Conservation (phyloP, 176 grass and related monocot species). For the Carex kokanica region DNA sequence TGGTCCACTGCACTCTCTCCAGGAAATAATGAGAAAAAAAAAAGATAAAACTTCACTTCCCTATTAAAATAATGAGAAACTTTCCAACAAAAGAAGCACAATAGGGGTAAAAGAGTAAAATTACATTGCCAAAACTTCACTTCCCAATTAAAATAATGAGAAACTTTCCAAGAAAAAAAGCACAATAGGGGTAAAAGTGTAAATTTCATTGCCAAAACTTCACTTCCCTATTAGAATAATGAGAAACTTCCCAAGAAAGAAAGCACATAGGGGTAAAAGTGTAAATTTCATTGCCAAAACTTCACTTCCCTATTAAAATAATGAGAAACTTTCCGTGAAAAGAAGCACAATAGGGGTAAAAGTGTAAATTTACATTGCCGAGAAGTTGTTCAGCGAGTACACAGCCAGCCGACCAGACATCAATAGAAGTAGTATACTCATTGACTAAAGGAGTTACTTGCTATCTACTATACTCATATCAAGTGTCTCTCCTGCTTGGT, state of each 20-base stretch:
- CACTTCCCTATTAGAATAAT: too few relatives aligned
- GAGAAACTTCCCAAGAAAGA: too few relatives aligned
- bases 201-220: conserved; percentile 44
- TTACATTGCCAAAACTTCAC: conserved; percentile 42
- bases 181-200: neutral
- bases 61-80: conserved; percentile 3
- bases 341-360: too few relatives aligned
- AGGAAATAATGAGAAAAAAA: conserved; percentile 53
- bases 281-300: too few relatives aligned
- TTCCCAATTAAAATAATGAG: neutral
- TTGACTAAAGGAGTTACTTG: too few relatives aligned
- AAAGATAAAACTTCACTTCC: conserved; percentile 1
- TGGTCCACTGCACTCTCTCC: conserved; percentile 57
- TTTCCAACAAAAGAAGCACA: conserved; percentile 1
- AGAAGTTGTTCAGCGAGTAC: conserved; percentile 65
- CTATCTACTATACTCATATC: neutral
- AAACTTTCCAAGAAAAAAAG: neutral
- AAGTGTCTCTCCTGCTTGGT: too few relatives aligned
- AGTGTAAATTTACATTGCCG: conserved; percentile 39
- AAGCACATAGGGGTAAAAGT: too few relatives aligned
- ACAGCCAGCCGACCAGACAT: conserved; percentile 70
- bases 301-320: too few relatives aligned
- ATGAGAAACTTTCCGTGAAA: too few relatives aligned
- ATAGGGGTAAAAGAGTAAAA: conserved; percentile 2
- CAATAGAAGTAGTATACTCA: conserved; percentile 66